Percentiles rank a stretch among this genome's conserved stretches.
These are phyloP conservation scores for apple (Malus domestica) DNA, from an alignment of 306 rosid species.

Conservation along the genomic window DNA sequence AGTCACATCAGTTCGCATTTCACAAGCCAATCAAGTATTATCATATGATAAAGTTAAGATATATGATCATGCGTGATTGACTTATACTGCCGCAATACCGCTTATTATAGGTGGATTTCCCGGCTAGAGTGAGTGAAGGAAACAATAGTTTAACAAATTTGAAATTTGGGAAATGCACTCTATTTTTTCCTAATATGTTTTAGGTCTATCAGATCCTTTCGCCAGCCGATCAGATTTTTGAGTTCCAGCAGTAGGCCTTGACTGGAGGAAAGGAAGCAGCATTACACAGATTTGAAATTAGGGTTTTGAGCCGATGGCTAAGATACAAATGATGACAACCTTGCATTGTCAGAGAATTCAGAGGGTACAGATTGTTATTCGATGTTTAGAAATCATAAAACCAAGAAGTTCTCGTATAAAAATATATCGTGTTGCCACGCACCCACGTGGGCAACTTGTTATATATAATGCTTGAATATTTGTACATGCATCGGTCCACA, in stretches of 20 bases:
- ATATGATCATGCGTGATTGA: no score
- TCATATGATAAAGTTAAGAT: no score
- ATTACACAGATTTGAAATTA: background rate
- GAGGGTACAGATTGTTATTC: background rate
- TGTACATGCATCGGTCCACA: background rate
- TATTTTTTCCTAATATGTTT: no score
- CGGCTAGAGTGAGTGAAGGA: background rate
- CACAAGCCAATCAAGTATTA: no score
- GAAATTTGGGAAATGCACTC: background rate
- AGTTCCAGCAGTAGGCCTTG: background rate
- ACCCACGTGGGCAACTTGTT: background rate
- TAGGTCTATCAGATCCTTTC: background rate
- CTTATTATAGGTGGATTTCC: background rate
- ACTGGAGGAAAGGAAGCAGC: background rate
- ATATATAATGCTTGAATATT: background rate
- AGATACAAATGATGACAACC: slow-evolving; percentile 13
- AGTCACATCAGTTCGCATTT: no score
- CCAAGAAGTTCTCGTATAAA: background rate
- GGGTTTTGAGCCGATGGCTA: slow-evolving; percentile 1
- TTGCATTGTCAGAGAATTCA: background rate
- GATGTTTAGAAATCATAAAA: background rate
- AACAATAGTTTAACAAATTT: background rate
- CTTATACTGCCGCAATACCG: no score
- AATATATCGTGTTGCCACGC: background rate
- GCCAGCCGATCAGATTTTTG: background rate